A percentile compares a stretch with the other conserved stretches of the same genome.
These are phyloP conservation scores for Lupinus albus DNA, from an alignment of 306 rosid species.

Conservation along the genomic window DNA sequence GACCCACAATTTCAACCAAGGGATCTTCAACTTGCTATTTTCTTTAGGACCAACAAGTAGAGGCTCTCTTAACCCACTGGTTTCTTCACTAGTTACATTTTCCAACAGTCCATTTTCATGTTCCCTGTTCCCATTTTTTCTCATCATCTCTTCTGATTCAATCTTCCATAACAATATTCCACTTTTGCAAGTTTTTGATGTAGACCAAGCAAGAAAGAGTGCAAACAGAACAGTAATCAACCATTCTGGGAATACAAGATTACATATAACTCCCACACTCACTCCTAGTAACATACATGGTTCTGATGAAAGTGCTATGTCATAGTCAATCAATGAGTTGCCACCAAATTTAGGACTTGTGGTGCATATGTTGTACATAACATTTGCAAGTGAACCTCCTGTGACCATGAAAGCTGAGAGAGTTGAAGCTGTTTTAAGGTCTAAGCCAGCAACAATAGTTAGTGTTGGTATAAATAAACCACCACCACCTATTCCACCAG, in stretches of 20 bases:
- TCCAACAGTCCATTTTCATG: constrained; percentile 41
- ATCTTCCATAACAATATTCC: constrained; percentile 60
- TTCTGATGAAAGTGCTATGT: constrained; percentile 74
- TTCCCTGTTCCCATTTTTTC: constrained; percentile 40
- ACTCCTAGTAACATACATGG: constrained; percentile 86
- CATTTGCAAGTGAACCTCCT: constrained; percentile 82
- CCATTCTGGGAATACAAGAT: constrained; percentile 88
- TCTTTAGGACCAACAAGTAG: constrained; percentile 49
- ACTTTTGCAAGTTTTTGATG: constrained; percentile 67
- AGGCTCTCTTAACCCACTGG: constrained; percentile 47
- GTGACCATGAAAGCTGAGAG: constrained; percentile 93
- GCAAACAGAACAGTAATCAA: constrained; percentile 69
- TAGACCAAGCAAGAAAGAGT: constrained; percentile 79
- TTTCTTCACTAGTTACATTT: constrained; percentile 20
- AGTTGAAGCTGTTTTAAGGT: constrained; percentile 81
- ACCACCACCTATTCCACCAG: constrained; percentile 91
- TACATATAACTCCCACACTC: constrained; percentile 81
- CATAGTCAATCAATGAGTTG: constrained; percentile 62
- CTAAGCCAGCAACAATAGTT: constrained; percentile 64
- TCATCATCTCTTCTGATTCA: constrained; percentile 56
- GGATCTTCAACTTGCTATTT: constrained; percentile 45
- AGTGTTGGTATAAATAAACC: constrained; percentile 75
- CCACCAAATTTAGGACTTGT: constrained; percentile 54
- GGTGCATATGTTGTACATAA: constrained; percentile 53
- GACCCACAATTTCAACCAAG: constrained; percentile 68